Evolutionary conservation across 2,329 filamentous ascomycete genomes (phyloP).

Genomic region (Paraphoma sp.): DNA sequence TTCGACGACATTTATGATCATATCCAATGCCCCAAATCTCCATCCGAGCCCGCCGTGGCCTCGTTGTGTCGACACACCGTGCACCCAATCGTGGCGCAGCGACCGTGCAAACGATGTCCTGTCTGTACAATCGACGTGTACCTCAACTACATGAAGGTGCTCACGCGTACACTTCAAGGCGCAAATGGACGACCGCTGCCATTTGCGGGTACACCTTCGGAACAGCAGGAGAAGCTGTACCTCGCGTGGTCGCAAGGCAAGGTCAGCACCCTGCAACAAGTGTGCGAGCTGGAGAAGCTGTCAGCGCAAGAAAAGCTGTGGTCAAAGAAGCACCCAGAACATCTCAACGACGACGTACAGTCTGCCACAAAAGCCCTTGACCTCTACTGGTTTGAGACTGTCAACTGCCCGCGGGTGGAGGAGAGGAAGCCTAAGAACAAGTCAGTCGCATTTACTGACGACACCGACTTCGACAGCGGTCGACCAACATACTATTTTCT

Average conservation of each 20-base stretch:
- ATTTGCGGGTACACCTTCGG: constrained; percentile 23
- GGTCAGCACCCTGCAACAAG: constrained; percentile 23
- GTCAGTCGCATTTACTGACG: constrained; percentile 25
- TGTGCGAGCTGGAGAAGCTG: constrained; percentile 26
- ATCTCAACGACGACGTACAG: constrained; percentile 16
- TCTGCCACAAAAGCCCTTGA: constrained; percentile 33
- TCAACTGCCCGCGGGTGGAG: constrained; percentile 3
- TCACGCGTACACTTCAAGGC: constrained; percentile 27
- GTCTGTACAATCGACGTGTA: constrained; percentile 35
- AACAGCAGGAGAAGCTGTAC: constrained; percentile 29
- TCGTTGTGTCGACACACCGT: constrained; percentile 29
- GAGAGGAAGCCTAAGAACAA: constrained; percentile 8
- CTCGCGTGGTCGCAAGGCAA: constrained; percentile 34
- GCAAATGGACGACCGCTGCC: constrained; percentile 29
- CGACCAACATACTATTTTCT: constrained; percentile 33
- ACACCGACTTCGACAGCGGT: constrained; percentile 28
- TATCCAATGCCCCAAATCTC: constrained; percentile 9
- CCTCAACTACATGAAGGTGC: constrained; percentile 29
- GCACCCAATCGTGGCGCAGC: constrained; percentile 22
- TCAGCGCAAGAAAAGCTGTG: constrained; percentile 27
- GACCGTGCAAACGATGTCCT: constrained; percentile 29
- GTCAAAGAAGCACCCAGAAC: constrained; percentile 18
- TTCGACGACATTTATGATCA: constrained; percentile 33
- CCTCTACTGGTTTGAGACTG: constrained; percentile 31
- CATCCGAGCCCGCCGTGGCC: constrained; percentile 18